Evolutionary conservation across 2,329 filamentous ascomycete species (phyloP).

Genomic region (Phyllosticta capitalensis): DNA sequence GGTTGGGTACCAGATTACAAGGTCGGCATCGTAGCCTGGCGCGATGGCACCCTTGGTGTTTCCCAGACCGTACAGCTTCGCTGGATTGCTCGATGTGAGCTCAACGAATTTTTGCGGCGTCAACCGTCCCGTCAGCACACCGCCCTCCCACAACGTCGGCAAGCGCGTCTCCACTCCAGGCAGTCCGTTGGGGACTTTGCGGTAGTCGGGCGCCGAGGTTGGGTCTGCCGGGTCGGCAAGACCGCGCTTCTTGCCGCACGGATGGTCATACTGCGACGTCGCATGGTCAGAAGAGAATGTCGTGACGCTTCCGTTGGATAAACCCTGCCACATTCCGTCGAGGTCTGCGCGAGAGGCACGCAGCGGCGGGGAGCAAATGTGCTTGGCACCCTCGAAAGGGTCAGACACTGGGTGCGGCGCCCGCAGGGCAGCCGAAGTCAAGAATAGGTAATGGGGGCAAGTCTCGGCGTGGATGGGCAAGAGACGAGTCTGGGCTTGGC

Average conservation of each 20-base stretch:
- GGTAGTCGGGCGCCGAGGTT: constrained; percentile 19
- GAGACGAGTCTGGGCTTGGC: constrained; percentile 24
- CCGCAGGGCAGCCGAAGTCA: constrained; percentile 24
- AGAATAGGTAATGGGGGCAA: constrained; percentile 29
- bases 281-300: constrained; percentile 28
- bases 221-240: constrained; percentile 22
- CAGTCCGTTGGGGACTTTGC: constrained; percentile 35
- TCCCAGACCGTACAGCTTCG: constrained; percentile 46
- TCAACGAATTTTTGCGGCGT: constrained; percentile 33
- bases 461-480: constrained; percentile 29
- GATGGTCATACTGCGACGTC: constrained; percentile 30
- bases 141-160: constrained; percentile 29
- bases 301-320: constrained; percentile 28
- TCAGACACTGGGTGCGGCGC: constrained; percentile 18
- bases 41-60: constrained; percentile 41
- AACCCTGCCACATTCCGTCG: constrained; percentile 25
- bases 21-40: constrained; percentile 46
- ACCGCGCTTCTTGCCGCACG: constrained; percentile 30
- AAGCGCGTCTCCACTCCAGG: constrained; percentile 36
- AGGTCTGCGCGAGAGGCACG: constrained; percentile 23
- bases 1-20: constrained; percentile 48
- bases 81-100: constrained; percentile 35
- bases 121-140: constrained; percentile 15
- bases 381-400: constrained; percentile 27
- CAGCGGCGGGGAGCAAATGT: constrained; percentile 27